These are phyloP conservation scores for Sapria himalayana DNA, from an alignment of 345 rosid species.

Conservation along the genomic window DNA sequence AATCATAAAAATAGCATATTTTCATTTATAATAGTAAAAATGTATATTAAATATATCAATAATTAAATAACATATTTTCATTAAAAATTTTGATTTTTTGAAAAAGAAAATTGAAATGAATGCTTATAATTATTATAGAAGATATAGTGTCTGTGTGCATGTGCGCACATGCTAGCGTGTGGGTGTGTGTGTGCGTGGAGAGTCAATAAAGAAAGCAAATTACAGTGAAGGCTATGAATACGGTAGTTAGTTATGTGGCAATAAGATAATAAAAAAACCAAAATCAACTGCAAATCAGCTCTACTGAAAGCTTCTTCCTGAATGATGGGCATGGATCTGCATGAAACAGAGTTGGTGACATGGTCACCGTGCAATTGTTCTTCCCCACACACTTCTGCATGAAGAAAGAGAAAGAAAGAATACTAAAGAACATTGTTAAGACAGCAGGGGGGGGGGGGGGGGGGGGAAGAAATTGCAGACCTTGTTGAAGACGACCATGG, in stretches of 20 bases:
- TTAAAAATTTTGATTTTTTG: too few species aligned
- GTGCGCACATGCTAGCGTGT: too few species aligned
- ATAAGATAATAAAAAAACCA: conserved; percentile 2
- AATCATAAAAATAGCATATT: too few species aligned
- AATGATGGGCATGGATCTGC: conserved; percentile 85
- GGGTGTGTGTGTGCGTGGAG: too few species aligned
- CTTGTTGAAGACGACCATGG: conserved; percentile 82
- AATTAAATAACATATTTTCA: too few species aligned
- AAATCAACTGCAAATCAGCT: conserved; percentile 56
- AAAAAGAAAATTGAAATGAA: too few species aligned
- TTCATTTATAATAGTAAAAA: too few species aligned
- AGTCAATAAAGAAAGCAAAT: too few species aligned
- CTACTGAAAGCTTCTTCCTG: conserved; percentile 90
- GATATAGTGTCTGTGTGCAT: too few species aligned
- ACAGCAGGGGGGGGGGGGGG: not conserved
- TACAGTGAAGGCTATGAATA: too few species aligned
- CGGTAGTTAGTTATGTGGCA: not conserved
- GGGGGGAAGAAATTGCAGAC: conserved; percentile 14
- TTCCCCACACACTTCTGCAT: conserved; percentile 85
- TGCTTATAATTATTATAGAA: too few species aligned
- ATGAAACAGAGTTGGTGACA: conserved; percentile 86
- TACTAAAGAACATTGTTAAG: not conserved
- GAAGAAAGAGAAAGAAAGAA: conserved; percentile 5
- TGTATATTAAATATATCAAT: too few species aligned
- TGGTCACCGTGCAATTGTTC: conserved; percentile 73